phyloP scores from a whole-genome alignment of 305 asterid genomes.

The Ilex paraguariensis region DNA sequence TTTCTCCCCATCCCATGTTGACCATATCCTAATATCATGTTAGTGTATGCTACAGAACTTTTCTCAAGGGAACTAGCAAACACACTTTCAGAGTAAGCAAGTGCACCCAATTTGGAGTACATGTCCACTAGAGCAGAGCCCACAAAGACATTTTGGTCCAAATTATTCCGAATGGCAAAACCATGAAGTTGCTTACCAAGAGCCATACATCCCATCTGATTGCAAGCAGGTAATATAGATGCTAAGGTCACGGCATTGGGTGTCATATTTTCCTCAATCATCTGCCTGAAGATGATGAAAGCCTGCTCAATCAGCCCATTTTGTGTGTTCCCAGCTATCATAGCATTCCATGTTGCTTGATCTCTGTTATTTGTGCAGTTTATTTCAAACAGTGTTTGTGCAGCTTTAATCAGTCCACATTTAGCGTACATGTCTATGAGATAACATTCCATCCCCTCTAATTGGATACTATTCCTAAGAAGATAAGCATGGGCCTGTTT shows the following conservation, averaged over 20 bases:
- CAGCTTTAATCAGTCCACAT: conserved; percentile 50
- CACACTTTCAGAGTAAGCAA: conserved; percentile 58
- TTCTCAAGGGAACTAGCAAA: conserved; percentile 45
- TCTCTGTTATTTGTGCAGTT: conserved; percentile 37
- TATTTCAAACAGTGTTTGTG: conserved; percentile 44
- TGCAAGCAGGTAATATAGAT: conserved; percentile 75
- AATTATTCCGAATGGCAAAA: conserved; percentile 50
- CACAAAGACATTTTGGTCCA: conserved; percentile 65
- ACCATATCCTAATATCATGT: conserved; percentile 86
- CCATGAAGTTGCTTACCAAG: conserved; percentile 68
- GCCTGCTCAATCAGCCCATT: conserved; percentile 56
- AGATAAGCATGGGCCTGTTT: conserved; percentile 78
- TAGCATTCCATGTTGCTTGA: conserved; percentile 77
- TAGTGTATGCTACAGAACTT: conserved; percentile 71
- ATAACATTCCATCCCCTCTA: conserved; percentile 75
- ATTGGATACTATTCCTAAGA: conserved; percentile 55
- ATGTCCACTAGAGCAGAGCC: conserved; percentile 74
- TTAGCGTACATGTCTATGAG: conserved; percentile 87
- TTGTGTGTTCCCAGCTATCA: conserved; percentile 72
- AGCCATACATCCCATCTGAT: conserved; percentile 59
- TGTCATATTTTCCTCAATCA: conserved; percentile 50
- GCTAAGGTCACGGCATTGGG: conserved; percentile 82
- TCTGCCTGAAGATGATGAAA: conserved; percentile 42
- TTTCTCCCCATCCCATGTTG: conserved; percentile 78
- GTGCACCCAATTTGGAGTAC: conserved; percentile 81